Percentiles rank a stretch among this genome's conserved stretches.
Evolutionary conservation across 805 yeast species (phyloP).

Genomic region (Yamadazyma philogaea): DNA sequence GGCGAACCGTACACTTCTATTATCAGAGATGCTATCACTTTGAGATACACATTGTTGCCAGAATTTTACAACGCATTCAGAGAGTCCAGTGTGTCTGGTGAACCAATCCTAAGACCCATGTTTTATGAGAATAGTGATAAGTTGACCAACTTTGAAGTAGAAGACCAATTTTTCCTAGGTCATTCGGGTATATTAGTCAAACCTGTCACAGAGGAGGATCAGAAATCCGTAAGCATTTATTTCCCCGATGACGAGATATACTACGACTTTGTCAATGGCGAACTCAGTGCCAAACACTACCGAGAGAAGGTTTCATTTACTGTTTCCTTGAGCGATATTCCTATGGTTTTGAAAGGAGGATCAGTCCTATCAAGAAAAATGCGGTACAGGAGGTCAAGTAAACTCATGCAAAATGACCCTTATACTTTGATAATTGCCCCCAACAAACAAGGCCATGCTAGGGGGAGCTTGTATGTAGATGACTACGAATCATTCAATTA

Average conservation of each 20-base stretch:
- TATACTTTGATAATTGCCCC: constrained; percentile 69
- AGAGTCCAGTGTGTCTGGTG: constrained; percentile 55
- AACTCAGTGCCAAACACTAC: constrained; percentile 8
- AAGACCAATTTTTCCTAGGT: constrained; percentile 82
- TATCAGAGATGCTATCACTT: constrained; percentile 65
- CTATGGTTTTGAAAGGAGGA: constrained; percentile 78
- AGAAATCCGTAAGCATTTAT: constrained; percentile 37
- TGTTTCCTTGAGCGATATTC: constrained; percentile 56
- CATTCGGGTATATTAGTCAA: constrained; percentile 67
- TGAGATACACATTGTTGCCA: constrained; percentile 78
- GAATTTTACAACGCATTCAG: constrained; percentile 76
- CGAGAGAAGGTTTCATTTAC: constrained; percentile 29
- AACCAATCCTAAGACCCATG: constrained; percentile 71
- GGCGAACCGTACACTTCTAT: constrained; percentile 68
- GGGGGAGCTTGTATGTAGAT: constrained; percentile 67
- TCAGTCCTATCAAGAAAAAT: constrained; percentile 63
- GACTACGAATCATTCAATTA: constrained; percentile 77
- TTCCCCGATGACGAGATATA: constrained; percentile 57
- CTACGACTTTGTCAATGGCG: constrained; percentile 50
- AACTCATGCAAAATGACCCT: constrained; percentile 75
- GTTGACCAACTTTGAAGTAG: constrained; percentile 52
- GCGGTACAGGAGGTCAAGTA: constrained; percentile 76
- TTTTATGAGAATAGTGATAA: constrained; percentile 54
- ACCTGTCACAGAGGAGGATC: constrained; percentile 67
- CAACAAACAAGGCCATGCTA: constrained; percentile 46